These are phyloP conservation scores for Fusarium multiceps DNA, from an alignment of 2,329 filamentous ascomycete genomes.

Conservation along the genomic window DNA sequence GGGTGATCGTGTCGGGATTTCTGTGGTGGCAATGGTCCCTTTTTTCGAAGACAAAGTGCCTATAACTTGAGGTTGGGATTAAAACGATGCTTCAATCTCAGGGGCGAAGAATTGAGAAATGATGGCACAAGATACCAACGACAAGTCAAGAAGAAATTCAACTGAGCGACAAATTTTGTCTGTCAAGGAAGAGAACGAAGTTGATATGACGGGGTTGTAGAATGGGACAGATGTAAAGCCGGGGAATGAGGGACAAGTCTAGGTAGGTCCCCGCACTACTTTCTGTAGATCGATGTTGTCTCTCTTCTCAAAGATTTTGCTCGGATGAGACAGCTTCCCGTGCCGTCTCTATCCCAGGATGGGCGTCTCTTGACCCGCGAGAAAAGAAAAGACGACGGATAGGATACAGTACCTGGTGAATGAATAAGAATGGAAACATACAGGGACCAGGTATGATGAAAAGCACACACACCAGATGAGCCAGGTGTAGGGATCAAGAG, in stretches of 20 bases:
- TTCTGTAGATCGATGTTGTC: slow-evolving; percentile 39
- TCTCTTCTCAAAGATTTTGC: slow-evolving; percentile 43
- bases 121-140: slow-evolving; percentile 6
- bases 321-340: slow-evolving; percentile 38
- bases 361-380: slow-evolving; percentile 40
- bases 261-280: slow-evolving; percentile 41
- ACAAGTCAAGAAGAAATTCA: slow-evolving; percentile 13
- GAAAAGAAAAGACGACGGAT: slow-evolving; percentile 32
- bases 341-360: slow-evolving; percentile 38
- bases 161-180: slow-evolving; percentile 24
- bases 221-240: slow-evolving; percentile 38
- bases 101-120: slow-evolving; percentile 8
- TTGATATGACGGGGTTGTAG: slow-evolving; percentile 41
- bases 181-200: slow-evolving; percentile 35
- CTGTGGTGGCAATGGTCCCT: slow-evolving; percentile 14
- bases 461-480: slow-evolving; percentile 38
- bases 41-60: slow-evolving; percentile 6
- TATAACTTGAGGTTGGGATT: slow-evolving; percentile 6
- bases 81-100: slow-evolving; percentile 6
- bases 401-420: slow-evolving; percentile 25
- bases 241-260: slow-evolving; percentile 38
- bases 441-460: slow-evolving; percentile 39
- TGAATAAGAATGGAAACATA: slow-evolving; percentile 38
- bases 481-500: slow-evolving; percentile 42
- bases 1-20: slow-evolving; percentile 19